Conservation (phyloP, 2,329 filamentous ascomycete genomes). For the Calcarisporium arbuscula region DNA sequence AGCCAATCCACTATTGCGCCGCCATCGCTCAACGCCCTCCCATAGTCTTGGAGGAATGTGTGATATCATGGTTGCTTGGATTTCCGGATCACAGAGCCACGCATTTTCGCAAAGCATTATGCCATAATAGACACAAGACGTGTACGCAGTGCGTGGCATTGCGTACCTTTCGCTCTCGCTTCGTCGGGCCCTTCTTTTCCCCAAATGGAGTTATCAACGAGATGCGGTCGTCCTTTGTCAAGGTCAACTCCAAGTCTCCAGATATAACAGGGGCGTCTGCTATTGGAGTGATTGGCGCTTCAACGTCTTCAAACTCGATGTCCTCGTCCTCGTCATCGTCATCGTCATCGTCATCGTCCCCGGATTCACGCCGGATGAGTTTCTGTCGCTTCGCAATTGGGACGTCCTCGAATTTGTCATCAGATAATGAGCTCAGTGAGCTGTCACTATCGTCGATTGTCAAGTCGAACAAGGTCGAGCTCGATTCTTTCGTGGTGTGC, state of each 20-base stretch:
- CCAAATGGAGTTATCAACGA: constrained; percentile 55
- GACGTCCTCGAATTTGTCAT: constrained; percentile 48
- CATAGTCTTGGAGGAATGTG: constrained; percentile 62
- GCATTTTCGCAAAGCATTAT: constrained; percentile 81
- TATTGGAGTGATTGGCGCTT: constrained; percentile 52
- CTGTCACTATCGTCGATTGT: constrained; percentile 39
- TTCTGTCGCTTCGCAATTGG: constrained; percentile 36
- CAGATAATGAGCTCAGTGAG: constrained; percentile 48
- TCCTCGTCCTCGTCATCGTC: constrained; percentile 32
- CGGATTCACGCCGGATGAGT: constrained; percentile 15
- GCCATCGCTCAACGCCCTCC: constrained; percentile 70
- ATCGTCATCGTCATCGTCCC: constrained; percentile 16
- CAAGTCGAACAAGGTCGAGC: constrained; percentile 36
- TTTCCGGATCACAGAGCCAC: constrained; percentile 71
- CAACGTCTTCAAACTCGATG: constrained; percentile 56
- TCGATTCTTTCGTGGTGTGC: constrained; percentile 35
- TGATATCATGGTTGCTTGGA: constrained; percentile 71
- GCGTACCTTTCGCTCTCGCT: constrained; percentile 74
- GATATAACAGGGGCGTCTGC: constrained; percentile 42
- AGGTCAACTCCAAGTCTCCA: constrained; percentile 68
- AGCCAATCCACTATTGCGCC: constrained; percentile 58
- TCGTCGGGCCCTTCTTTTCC: constrained; percentile 76
- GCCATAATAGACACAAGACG: constrained; percentile 80
- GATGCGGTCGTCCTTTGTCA: constrained; percentile 54
- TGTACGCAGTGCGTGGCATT: constrained; percentile 80